phyloP scores from a whole-genome alignment of 305 asterid genomes.

The Solanum hybrid region DNA sequence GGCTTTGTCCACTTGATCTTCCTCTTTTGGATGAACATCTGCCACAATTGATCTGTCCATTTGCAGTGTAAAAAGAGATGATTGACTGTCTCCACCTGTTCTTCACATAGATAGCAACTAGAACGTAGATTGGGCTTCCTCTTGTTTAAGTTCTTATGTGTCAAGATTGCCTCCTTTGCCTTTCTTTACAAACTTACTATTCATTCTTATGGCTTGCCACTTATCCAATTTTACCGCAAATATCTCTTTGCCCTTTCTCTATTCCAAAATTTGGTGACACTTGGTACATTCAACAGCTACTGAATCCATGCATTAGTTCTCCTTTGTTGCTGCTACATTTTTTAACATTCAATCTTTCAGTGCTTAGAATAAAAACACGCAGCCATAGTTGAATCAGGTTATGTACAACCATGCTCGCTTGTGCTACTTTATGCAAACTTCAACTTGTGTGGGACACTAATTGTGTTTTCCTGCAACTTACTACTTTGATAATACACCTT shows the following conservation, averaged over 20 bases:
- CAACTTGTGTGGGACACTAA: background rate
- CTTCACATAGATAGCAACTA: background rate
- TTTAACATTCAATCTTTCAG: background rate
- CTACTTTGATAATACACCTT: background rate
- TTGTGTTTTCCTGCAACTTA: background rate
- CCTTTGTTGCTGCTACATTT: background rate
- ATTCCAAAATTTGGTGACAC: background rate
- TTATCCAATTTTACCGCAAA: background rate
- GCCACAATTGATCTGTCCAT: background rate
- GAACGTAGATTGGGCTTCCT: background rate
- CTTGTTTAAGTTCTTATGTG: background rate
- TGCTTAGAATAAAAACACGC: background rate
- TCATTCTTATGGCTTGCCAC: background rate
- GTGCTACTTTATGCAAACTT: background rate
- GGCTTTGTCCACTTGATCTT: background rate
- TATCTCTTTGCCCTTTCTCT: background rate
- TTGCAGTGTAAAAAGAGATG: background rate
- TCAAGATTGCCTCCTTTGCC: background rate
- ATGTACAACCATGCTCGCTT: background rate
- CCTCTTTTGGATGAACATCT: background rate
- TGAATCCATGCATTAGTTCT: background rate
- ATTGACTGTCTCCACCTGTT: background rate
- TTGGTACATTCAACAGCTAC: background rate
- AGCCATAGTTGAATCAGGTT: too few species aligned
- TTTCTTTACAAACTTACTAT: background rate